Percentiles rank a stretch among this genome's conserved stretches.
phyloP scores from a whole-genome alignment of 2,329 filamentous ascomycete genomes.

The Leptographium radiaticola region DNA sequence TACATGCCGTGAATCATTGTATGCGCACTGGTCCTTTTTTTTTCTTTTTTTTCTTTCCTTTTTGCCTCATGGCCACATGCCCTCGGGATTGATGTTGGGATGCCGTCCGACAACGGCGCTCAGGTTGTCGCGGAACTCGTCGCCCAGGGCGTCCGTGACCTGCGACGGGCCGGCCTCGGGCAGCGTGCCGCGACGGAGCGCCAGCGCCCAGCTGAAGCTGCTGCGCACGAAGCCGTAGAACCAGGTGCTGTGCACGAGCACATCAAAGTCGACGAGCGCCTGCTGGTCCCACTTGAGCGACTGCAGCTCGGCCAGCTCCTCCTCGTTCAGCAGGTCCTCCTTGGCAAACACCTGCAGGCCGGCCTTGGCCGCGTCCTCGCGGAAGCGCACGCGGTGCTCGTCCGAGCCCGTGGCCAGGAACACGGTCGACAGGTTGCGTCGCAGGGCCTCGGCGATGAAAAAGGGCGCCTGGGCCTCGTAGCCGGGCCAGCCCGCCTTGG shows the following conservation, averaged over 20 bases:
- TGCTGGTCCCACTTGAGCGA: constrained; percentile 18
- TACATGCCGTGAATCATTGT: too few species aligned
- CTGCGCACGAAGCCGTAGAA: constrained; percentile 10
- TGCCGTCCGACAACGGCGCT: constrained; percentile 9
- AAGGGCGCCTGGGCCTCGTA: constrained; percentile 22
- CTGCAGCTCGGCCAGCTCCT: constrained; percentile 17
- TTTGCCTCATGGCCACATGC: constrained; percentile 8
- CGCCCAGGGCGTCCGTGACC: not conserved
- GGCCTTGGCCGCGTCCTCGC: constrained; percentile 13
- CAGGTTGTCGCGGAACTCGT: constrained; percentile 10
- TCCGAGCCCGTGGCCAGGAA: constrained; percentile 24
- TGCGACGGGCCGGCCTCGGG: constrained; percentile 7
- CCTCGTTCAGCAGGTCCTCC: constrained; percentile 19
- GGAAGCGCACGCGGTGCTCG: constrained; percentile 17
- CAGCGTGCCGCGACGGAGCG: constrained; percentile 7
- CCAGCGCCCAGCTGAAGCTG: constrained; percentile 9
- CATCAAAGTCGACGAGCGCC: constrained; percentile 10
- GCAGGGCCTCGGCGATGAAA: constrained; percentile 21
- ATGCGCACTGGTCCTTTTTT: too few species aligned
- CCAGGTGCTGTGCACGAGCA: constrained; percentile 8
- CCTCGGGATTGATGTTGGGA: constrained; percentile 9
- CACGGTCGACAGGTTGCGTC: constrained; percentile 16
- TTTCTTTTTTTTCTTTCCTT: too few species aligned
- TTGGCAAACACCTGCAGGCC: constrained; percentile 21
- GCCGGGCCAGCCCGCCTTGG: constrained; percentile 19